A percentile compares a stretch with the other conserved stretches of the same genome.
phyloP scores from a whole-genome alignment of 129 eudicot genomes.

The Artemisia argyi region DNA sequence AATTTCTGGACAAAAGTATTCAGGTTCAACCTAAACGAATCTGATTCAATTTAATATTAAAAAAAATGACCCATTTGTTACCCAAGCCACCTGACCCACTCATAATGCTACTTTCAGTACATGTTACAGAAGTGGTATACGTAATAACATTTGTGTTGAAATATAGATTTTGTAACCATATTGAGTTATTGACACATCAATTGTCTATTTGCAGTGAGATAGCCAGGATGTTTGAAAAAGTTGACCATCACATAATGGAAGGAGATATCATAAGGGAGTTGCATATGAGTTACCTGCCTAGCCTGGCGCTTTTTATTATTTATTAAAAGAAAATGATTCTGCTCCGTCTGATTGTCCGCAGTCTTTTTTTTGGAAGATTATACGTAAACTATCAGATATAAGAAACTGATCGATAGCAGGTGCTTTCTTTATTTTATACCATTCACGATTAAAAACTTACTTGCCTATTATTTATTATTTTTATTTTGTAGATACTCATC shows the following conservation, averaged over 20 bases:
- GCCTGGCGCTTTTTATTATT: too few relatives aligned
- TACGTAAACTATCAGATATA: too few relatives aligned
- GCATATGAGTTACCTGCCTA: constrained; percentile 63
- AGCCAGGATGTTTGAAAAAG: constrained; percentile 54
- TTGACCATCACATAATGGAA: constrained; percentile 63
- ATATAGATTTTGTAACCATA: too few relatives aligned
- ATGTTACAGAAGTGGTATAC: background rate
- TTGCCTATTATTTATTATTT: too few relatives aligned
- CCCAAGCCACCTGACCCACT: background rate
- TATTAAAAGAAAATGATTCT: too few relatives aligned
- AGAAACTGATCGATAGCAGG: too few relatives aligned
- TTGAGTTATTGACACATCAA: too few relatives aligned
- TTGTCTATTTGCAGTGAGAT: constrained; percentile 47
- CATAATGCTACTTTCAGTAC: background rate
- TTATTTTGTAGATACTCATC: too few relatives aligned
- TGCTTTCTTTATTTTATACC: too few relatives aligned
- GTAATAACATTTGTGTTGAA: background rate
- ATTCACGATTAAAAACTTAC: too few relatives aligned
- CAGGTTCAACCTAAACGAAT: background rate
- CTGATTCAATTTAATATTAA: background rate
- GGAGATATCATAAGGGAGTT: constrained; percentile 54
- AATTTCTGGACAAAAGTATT: background rate
- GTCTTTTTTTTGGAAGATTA: too few relatives aligned
- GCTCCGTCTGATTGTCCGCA: too few relatives aligned
- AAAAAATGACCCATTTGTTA: background rate